Percentiles rank a stretch among this genome's conserved stretches.
Conservation (phyloP, 345 rosid genomes). For the Eutrema yunnanense region DNA sequence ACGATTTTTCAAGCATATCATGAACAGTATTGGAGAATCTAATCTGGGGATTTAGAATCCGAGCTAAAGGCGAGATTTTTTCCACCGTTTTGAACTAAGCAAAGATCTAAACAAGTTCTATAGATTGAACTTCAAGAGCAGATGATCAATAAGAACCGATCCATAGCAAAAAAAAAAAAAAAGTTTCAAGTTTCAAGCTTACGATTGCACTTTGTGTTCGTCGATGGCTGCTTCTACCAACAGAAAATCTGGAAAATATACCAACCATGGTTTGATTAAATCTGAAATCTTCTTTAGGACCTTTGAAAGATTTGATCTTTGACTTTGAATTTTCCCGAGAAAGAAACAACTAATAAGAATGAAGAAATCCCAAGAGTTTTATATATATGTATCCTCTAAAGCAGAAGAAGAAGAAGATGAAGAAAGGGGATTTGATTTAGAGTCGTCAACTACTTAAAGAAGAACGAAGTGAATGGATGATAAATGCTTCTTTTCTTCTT, state of each 20-base stretch:
- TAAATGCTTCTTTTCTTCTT: slow-evolving; percentile 1
- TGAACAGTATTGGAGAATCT: neutral
- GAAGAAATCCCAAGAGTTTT: neutral
- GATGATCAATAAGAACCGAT: neutral
- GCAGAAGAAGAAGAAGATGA: neutral
- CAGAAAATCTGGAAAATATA: slow-evolving; percentile 81
- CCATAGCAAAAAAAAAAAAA: neutral
- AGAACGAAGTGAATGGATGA: slow-evolving; percentile 4
- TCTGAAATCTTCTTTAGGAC: neutral
- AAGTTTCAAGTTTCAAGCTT: slow-evolving; percentile 16
- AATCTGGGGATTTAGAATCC: neutral
- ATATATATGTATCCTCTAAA: neutral
- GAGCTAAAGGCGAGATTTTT: slow-evolving; percentile 4
- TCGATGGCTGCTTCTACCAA: slow-evolving; percentile 61
- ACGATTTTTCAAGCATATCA: neutral
- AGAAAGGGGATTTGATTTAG: neutral
- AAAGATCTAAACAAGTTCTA: slow-evolving; percentile 3
- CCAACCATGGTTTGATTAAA: slow-evolving; percentile 63
- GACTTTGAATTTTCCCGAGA: neutral
- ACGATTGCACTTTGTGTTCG: slow-evolving; percentile 87
- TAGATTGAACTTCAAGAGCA: neutral
- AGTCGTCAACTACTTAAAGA: slow-evolving; percentile 1
- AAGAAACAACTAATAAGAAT: neutral
- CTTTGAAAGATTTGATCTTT: slow-evolving; percentile 6
- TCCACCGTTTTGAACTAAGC: neutral